Percentiles rank a stretch among this genome's conserved stretches.
Conservation (phyloP, 176 grass and related monocot species). For the Thinopyrum elongatum region DNA sequence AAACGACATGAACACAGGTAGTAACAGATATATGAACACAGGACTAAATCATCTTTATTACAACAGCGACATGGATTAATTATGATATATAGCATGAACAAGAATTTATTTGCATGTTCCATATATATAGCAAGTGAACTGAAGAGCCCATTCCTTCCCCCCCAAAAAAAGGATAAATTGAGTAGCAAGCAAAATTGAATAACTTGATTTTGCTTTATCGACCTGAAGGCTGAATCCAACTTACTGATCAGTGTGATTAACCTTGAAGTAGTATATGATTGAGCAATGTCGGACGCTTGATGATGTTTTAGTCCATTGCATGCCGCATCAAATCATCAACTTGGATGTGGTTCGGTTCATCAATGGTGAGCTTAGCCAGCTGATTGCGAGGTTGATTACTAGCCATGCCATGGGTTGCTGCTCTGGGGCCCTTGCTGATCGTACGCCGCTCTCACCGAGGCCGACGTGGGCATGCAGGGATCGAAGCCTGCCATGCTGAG, state of each 20-base stretch:
- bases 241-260: conserved; percentile 25
- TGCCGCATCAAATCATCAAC: neutral
- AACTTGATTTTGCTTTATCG: conserved; percentile 20
- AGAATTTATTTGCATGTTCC: conserved; percentile 13
- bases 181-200: conserved; percentile 22
- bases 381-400: neutral
- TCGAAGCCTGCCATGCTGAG: conserved; percentile 70
- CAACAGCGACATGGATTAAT: conserved; percentile 13
- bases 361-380: neutral
- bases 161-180: conserved; percentile 34
- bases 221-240: conserved; percentile 15
- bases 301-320: conserved; percentile 4
- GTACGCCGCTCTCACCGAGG: conserved; percentile 46
- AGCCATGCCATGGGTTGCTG: conserved; percentile 72
- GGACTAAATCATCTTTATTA: conserved; percentile 5
- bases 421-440: conserved; percentile 52
- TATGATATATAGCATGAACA: conserved; percentile 41
- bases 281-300: neutral
- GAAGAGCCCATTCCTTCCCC: conserved; percentile 24
- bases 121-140: conserved; percentile 17
- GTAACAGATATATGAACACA: neutral
- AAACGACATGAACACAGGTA: neutral
- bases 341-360: neutral
- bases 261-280: neutral
- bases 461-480: conserved; percentile 54